A percentile compares a stretch with the other conserved stretches of the same genome.
These are phyloP conservation scores for Suillus tomentosus DNA, from an alignment of 768 basidiomycete species.

Conservation along the genomic window DNA sequence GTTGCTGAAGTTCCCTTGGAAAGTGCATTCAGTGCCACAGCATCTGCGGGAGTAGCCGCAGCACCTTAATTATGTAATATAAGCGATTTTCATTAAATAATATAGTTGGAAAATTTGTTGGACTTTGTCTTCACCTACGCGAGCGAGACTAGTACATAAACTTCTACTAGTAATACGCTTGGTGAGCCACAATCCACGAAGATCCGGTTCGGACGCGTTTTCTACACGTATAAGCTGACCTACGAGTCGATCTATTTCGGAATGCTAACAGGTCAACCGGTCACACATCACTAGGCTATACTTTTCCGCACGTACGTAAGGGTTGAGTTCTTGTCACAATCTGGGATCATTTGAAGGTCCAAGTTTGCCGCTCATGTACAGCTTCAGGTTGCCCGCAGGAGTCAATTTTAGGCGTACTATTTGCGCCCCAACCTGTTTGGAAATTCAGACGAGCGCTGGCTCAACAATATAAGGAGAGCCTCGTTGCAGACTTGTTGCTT, in stretches of 20 bases:
- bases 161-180: neutral
- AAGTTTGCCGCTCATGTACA: conserved; percentile 3
- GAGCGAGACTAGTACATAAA: neutral
- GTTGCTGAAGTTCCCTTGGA: neutral
- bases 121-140: too few relatives aligned
- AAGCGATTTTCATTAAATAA: neutral
- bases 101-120: neutral
- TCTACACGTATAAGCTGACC: neutral
- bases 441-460: neutral
- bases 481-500: neutral
- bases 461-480: neutral
- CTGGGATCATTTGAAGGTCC: conserved; percentile 1
- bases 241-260: too few relatives aligned
- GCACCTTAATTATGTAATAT: conserved; percentile 1
- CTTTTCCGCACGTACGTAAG: neutral
- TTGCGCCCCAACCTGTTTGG: conserved; percentile 5
- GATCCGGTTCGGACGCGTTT: neutral
- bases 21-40: conserved; percentile 9
- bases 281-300: too few relatives aligned
- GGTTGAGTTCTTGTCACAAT: conserved; percentile 2
- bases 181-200: neutral
- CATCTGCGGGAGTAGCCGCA: conserved; percentile 1
- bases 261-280: too few relatives aligned
- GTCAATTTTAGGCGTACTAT: neutral
- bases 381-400: neutral